Evolutionary conservation across 1,139 yeast genomes (phyloP), one percentile per base, ranked within the genome.

Genomic region (Candida sojae): DNA sequence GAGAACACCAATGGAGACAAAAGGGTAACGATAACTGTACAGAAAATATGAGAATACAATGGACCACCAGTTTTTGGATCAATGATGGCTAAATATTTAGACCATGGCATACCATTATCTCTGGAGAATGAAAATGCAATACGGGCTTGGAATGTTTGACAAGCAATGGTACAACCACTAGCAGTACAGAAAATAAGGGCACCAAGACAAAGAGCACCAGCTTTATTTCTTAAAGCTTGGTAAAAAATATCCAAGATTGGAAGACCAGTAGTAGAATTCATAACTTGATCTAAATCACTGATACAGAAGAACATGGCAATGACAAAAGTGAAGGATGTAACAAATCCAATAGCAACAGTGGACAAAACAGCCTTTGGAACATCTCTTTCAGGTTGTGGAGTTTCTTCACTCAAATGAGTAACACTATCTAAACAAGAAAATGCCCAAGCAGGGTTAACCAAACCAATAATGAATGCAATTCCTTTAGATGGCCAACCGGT

Each of bases 101-200:
- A 71, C 44, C 67, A 66, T 38, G 79, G 80, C 55, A 75, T 66
- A 17, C 80, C 80, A 49, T 70, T 68, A 67, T 87, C 93, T 69
- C 93, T 83, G 28, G 91, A 80, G 66, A 86, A 88, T 6, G 92
- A 84, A 93, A 95, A 87, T 60, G 89, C 82, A 57, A 86, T 70
- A 67, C 91, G 77, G 41, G 90, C 73, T 58, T 72, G 77, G 77
- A 77, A 73, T 8, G 77, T 72, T 53, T 72, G 77, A 29, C 75
- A 69, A 6, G 75, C 65, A 53, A 73, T 66, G 43, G 72, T 73
- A 59, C 77, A 73, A 10, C 75, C 75, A 49, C 67, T 61, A 25
- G 75, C 76, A 35, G 77, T 71, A 32, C 71, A 59, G 40, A 71
- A 59, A 39, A 73, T 63, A 53, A 73, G 61, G 17, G 63, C 55